Percentiles rank a stretch among this genome's conserved stretches.
phyloP scores from a whole-genome alignment of 371 early-diverging fungal species.

The Batkoa obscura region DNA sequence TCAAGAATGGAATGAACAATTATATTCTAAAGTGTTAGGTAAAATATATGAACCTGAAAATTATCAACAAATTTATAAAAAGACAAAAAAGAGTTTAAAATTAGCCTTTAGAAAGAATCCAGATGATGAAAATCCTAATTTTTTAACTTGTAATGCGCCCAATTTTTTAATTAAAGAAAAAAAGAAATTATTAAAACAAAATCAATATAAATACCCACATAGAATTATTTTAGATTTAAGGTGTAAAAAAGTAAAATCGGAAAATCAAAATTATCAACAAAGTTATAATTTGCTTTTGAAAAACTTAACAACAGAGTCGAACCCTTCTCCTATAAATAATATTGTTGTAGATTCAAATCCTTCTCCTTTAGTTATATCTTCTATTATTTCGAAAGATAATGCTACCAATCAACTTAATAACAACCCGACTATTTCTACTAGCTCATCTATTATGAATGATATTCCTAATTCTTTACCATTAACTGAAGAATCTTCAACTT shows the following conservation, averaged over 20 bases:
- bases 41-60: not conserved
- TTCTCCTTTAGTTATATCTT: no score
- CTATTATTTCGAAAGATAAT: no score
- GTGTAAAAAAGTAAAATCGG: not conserved
- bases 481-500: no score
- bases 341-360: not conserved
- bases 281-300: no score
- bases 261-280: no score
- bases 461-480: no score
- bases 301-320: not conserved
- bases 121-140: not conserved
- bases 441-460: no score
- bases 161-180: not conserved
- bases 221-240: not conserved
- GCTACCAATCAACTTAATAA: no score
- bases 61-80: not conserved
- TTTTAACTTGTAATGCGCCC: not conserved
- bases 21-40: not conserved
- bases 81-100: not conserved
- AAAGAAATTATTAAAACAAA: not conserved
- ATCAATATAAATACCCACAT: not conserved
- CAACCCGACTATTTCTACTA: no score
- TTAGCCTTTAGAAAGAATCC: no score
- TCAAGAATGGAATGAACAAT: constrained; percentile 10
- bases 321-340: not conserved